These are phyloP conservation scores for Rhizoclosmatium sp. DNA, from an alignment of 192 early-diverging fungal species.

Conservation along the genomic window DNA sequence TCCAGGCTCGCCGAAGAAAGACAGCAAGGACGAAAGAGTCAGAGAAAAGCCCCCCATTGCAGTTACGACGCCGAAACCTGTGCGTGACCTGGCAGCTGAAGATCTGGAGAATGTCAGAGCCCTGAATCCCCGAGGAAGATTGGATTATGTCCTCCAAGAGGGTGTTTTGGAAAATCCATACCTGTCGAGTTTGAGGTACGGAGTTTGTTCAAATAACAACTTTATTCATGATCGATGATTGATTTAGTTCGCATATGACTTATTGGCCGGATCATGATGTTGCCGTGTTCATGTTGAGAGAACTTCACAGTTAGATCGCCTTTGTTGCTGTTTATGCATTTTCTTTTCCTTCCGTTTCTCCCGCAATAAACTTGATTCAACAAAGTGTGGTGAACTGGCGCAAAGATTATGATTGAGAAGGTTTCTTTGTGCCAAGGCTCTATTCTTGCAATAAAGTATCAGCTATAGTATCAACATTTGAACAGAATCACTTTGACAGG, in stretches of 20 bases:
- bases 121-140: slow-evolving; percentile 65
- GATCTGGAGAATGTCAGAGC: slow-evolving; percentile 40
- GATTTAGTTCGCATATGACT: slow-evolving; percentile 60
- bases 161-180: slow-evolving; percentile 76
- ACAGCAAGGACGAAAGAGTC: neutral
- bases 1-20: neutral
- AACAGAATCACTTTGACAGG: too few relatives aligned
- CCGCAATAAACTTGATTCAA: neutral
- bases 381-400: too few relatives aligned
- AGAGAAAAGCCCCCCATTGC: slow-evolving; percentile 3
- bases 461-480: too few relatives aligned
- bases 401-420: too few relatives aligned
- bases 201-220: neutral
- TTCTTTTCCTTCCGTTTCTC: neutral
- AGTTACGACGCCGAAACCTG: neutral
- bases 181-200: slow-evolving; percentile 60
- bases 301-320: slow-evolving; percentile 50
- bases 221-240: neutral
- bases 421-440: too few relatives aligned
- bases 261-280: slow-evolving; percentile 75
- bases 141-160: slow-evolving; percentile 74
- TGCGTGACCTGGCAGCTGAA: neutral
- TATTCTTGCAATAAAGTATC: too few relatives aligned
- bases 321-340: neutral
- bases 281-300: slow-evolving; percentile 66